These are phyloP conservation scores for Capsicum baccatum DNA, from an alignment of 257 asterid species.

Conservation along the genomic window DNA sequence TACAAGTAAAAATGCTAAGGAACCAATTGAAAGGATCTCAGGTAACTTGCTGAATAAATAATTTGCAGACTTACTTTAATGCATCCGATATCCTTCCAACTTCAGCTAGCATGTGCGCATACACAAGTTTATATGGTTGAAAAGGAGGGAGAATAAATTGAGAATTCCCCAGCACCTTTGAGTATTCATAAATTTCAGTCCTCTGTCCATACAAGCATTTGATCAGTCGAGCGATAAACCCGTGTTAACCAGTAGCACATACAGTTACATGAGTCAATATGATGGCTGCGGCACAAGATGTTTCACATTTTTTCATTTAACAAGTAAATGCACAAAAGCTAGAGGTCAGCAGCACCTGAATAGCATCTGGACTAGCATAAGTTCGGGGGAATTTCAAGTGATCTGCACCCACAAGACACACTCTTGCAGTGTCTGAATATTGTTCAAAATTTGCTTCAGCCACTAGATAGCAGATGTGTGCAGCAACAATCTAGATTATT, in stretches of 20 bases:
- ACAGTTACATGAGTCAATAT: not conserved
- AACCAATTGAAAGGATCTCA: conserved; percentile 28
- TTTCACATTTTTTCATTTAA: not conserved
- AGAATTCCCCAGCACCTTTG: conserved; percentile 90
- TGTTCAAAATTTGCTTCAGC: conserved; percentile 91
- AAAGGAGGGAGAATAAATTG: conserved; percentile 87
- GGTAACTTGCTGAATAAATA: not conserved
- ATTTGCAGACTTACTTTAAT: conserved; percentile 56
- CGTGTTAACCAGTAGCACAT: conserved; percentile 16
- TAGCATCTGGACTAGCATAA: conserved; percentile 93
- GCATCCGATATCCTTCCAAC: conserved; percentile 95
- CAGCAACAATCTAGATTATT: conserved; percentile 75
- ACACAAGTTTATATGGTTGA: conserved; percentile 93
- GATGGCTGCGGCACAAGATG: conserved; percentile 1
- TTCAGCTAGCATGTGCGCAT: conserved; percentile 95
- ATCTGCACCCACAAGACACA: conserved; percentile 97
- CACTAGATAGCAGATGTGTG: conserved; percentile 93
- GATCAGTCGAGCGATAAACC: conserved; percentile 28
- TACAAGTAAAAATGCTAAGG: conserved; percentile 38
- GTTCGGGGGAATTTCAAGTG: conserved; percentile 92
- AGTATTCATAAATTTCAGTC: conserved; percentile 92
- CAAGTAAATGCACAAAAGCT: conserved; percentile 25
- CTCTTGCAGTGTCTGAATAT: conserved; percentile 84
- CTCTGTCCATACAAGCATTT: conserved; percentile 60
- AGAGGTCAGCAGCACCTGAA: conserved; percentile 66